These are phyloP conservation scores for Tuber borchii DNA, from an alignment of 495 filamentous ascomycete species.

Conservation along the genomic window DNA sequence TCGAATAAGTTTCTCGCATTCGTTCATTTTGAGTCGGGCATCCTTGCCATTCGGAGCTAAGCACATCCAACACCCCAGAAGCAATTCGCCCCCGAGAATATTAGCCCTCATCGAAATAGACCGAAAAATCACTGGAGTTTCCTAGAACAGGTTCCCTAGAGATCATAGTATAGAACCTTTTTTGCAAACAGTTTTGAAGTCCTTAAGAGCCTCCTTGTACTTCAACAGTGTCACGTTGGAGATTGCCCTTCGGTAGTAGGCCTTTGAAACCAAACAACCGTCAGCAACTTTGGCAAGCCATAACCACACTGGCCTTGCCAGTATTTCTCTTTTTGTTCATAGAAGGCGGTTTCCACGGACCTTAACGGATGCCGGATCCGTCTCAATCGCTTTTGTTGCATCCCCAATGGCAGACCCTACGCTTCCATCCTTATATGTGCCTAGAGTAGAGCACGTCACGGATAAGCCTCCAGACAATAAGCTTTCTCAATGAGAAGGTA, in stretches of 20 bases:
- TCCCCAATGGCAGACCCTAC: conserved; percentile 88
- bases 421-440: conserved; percentile 92
- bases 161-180: conserved; percentile 44
- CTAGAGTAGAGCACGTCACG: conserved; percentile 45
- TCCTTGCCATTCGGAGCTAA: conserved; percentile 73
- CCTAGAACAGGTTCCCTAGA: neutral
- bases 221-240: conserved; percentile 83
- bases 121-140: neutral
- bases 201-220: conserved; percentile 76
- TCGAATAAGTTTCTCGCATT: conserved; percentile 88
- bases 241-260: conserved; percentile 89
- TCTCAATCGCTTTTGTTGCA: conserved; percentile 86
- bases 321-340: neutral
- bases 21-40: conserved; percentile 79
- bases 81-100: conserved; percentile 6
- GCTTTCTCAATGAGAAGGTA: conserved; percentile 1
- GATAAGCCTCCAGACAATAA: conserved; percentile 49
- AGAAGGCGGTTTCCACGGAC: conserved; percentile 45
- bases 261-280: conserved; percentile 49
- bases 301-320: neutral
- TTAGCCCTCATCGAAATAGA: conserved; percentile 5
- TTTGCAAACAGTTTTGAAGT: conserved; percentile 87
- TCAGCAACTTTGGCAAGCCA: neutral
- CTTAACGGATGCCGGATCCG: conserved; percentile 83
- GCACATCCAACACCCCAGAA: neutral